phyloP scores from a whole-genome alignment of 768 basidiomycete genomes.

The Tubosaeta sp. region DNA sequence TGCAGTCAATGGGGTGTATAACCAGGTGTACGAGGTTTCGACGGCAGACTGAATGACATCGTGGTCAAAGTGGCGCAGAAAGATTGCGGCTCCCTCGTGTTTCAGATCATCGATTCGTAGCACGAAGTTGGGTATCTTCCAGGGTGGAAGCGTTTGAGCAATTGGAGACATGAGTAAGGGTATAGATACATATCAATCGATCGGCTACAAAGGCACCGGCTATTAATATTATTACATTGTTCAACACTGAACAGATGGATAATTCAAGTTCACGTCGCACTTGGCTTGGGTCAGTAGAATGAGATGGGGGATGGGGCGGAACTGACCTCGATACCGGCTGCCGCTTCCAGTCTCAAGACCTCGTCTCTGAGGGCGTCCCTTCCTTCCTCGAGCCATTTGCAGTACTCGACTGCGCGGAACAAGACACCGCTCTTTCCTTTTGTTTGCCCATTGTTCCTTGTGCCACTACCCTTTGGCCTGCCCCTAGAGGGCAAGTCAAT shows the following conservation, averaged over 20 bases:
- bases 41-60: slow-evolving; percentile 36
- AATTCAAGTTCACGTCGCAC: background rate
- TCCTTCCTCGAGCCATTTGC: slow-evolving; percentile 82
- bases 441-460: slow-evolving; percentile 56
- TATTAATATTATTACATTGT: slow-evolving; percentile 9
- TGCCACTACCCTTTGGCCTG: slow-evolving; percentile 75
- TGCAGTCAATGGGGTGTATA: slow-evolving; percentile 43
- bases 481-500: slow-evolving; percentile 76
- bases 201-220: slow-evolving; percentile 1
- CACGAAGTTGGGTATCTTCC: slow-evolving; percentile 54
- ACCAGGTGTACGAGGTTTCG: slow-evolving; percentile 35
- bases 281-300: background rate
- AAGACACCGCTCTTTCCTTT: slow-evolving; percentile 90
- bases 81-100: slow-evolving; percentile 55
- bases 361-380: slow-evolving; percentile 66
- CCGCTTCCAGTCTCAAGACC: slow-evolving; percentile 62
- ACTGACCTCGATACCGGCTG: slow-evolving; percentile 47
- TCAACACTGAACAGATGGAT: background rate
- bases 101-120: slow-evolving; percentile 55
- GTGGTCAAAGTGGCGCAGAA: slow-evolving; percentile 48
- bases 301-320: background rate
- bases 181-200: background rate
- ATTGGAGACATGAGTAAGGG: slow-evolving; percentile 21
- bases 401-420: slow-evolving; percentile 83
- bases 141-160: slow-evolving; percentile 28